phyloP scores from a whole-genome alignment of 2,329 filamentous ascomycete genomes.

The Sarocladium oryzae region DNA sequence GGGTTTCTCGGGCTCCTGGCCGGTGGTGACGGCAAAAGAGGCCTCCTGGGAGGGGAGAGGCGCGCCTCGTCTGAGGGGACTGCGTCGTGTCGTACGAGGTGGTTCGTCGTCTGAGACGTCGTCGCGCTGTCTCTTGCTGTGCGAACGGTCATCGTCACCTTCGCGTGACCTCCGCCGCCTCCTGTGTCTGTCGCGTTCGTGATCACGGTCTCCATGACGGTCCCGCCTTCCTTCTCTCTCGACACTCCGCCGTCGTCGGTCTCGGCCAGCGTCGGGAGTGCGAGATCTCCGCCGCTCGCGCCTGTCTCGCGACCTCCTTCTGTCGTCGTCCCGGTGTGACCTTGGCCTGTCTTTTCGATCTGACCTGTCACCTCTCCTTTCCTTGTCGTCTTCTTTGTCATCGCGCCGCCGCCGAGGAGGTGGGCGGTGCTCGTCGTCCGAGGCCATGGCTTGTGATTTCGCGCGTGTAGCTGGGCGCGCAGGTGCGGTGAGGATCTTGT shows the following conservation, averaged over 20 bases:
- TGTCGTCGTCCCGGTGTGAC: constrained; percentile 17
- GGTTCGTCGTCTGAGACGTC: constrained; percentile 11
- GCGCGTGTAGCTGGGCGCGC: neutral
- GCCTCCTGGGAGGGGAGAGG: constrained; percentile 55
- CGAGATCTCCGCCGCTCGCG: constrained; percentile 25
- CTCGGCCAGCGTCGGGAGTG: constrained; percentile 22
- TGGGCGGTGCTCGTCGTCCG: constrained; percentile 18
- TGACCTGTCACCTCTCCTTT: constrained; percentile 14
- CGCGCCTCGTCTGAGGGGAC: constrained; percentile 29
- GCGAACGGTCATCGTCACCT: constrained; percentile 9
- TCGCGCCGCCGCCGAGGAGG: constrained; percentile 15
- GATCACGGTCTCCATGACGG: constrained; percentile 16
- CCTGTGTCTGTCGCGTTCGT: constrained; percentile 19
- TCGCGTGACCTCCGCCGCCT: constrained; percentile 27
- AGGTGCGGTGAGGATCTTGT: no score
- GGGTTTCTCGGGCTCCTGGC: constrained; percentile 42
- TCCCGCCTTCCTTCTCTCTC: constrained; percentile 18
- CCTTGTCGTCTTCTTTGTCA: constrained; percentile 14
- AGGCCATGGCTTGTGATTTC: constrained; percentile 20
- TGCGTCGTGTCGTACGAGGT: constrained; percentile 18
- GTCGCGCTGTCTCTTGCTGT: constrained; percentile 13
- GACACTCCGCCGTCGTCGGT: constrained; percentile 19
- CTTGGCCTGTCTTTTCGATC: constrained; percentile 17
- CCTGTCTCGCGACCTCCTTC: constrained; percentile 22
- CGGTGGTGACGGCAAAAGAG: constrained; percentile 49